Percentiles rank a stretch among this genome's conserved stretches.
phyloP scores from a whole-genome alignment of 495 filamentous ascomycete genomes.

The Talaromyces borbonicus region DNA sequence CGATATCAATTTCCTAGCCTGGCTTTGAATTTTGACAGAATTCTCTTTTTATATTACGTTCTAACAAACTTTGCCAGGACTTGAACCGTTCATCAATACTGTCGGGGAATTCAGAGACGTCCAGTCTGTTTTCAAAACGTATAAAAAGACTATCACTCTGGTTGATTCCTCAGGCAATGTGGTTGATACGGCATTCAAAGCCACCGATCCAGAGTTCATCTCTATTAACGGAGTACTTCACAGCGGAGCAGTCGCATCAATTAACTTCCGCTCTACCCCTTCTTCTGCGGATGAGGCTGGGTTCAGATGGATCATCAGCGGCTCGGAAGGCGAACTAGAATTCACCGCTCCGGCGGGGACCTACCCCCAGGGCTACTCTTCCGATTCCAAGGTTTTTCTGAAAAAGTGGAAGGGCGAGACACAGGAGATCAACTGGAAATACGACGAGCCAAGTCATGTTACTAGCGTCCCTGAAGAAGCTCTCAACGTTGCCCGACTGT shows the following conservation, averaged over 20 bases:
- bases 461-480: conserved; percentile 24
- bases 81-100: conserved; percentile 29
- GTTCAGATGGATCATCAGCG: conserved; percentile 45
- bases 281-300: conserved; percentile 37
- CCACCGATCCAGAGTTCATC: conserved; percentile 37
- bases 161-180: conserved; percentile 15
- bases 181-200: conserved; percentile 22
- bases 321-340: conserved; percentile 45
- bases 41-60: neutral
- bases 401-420: conserved; percentile 33
- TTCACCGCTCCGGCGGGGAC: conserved; percentile 23
- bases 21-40: neutral
- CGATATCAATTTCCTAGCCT: neutral
- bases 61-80: neutral
- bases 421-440: conserved; percentile 31
- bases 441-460: conserved; percentile 21
- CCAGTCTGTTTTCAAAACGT: conserved; percentile 32
- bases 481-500: conserved; percentile 37
- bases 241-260: conserved; percentile 26
- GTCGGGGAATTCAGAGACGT: conserved; percentile 34
- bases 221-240: conserved; percentile 34
- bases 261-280: conserved; percentile 38
- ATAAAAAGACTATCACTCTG: conserved; percentile 31
- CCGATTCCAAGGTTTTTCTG: conserved; percentile 30
- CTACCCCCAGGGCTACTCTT: conserved; percentile 25